Evolutionary conservation across 495 filamentous ascomycete genomes (phyloP), one percentile per base, ranked within the genome.

Genomic region (Aspergillus haitiensis): DNA sequence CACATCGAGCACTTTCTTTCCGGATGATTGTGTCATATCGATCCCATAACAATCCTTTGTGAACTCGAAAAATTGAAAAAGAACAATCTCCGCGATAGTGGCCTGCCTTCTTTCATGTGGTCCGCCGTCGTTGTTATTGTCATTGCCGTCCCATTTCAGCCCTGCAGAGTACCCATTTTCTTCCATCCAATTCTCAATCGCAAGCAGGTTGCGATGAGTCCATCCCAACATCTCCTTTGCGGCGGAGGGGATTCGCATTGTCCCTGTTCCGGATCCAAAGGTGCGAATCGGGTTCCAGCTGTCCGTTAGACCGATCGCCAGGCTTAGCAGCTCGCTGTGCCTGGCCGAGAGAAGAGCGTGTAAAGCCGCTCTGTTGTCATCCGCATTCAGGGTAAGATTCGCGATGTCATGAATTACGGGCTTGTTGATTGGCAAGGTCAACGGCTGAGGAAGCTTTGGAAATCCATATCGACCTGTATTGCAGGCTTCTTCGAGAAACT

Each of bases 31-130:
- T 0, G 37, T 56, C 54, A 56, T 46, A 36, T 56, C 54, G 16
- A 56, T 21, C 37, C 54, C 54, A n/a, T 56, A 56, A 16, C 54
- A 56, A 46, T 56, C 54, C 37, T 32, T 31, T 2, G 54, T 56
- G 39, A 56, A 56, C 6, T 56, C 54, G 10, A 56, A 56, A 32
- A 56, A 56, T 40, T 56, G 54, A 16, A 45, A 27, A 27, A 27
- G 21, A 27, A 27, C 21, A 27, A 27, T 27, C 21, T 27, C 21
- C 21, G 21, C 21, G 21, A 27, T 27, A 27, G 21, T 27, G 21
- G 21, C 21, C 21, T 27, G 21, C 21, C 21, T 27, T 27, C 21
- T 27, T 27, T 27, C 21, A 27, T 27, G 21, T 27, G 21, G 21
- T 27, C 21, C 21, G 21, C 21, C 21, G 1, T 27, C 21, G 21